These are phyloP conservation scores for Tubosaeta sp. DNA, from an alignment of 768 basidiomycete genomes.

Conservation along the genomic window DNA sequence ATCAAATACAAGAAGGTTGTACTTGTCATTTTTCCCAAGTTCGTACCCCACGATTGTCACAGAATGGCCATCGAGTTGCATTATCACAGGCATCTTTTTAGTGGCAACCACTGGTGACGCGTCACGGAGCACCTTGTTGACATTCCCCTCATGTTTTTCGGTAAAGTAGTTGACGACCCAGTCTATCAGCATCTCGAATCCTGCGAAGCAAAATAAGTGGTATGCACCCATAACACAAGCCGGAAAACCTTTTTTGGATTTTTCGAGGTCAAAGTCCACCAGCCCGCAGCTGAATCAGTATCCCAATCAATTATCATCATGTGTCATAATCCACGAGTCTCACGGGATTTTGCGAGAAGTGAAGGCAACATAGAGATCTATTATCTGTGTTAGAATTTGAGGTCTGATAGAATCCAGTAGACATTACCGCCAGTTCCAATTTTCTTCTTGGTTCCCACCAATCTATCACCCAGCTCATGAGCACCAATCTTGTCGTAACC, in stretches of 20 bases:
- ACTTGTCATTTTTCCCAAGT: slow-evolving; percentile 48
- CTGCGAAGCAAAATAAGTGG: slow-evolving; percentile 21
- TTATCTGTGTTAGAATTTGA: neutral
- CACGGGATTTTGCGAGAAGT: slow-evolving; percentile 79
- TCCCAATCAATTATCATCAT: neutral
- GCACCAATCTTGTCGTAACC: slow-evolving; percentile 77
- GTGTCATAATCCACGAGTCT: slow-evolving; percentile 25
- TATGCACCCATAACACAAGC: neutral
- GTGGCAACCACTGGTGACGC: slow-evolving; percentile 53
- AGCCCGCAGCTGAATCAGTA: slow-evolving; percentile 45
- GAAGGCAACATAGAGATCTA: slow-evolving; percentile 79
- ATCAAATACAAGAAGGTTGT: slow-evolving; percentile 74
- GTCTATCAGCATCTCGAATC: slow-evolving; percentile 48
- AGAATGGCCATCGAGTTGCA: slow-evolving; percentile 87
- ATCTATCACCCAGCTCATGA: slow-evolving; percentile 45
- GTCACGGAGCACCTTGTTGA: slow-evolving; percentile 50
- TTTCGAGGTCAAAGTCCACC: slow-evolving; percentile 58
- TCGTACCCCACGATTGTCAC: slow-evolving; percentile 84
- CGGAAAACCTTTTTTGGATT: slow-evolving; percentile 40
- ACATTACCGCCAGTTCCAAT: slow-evolving; percentile 73
- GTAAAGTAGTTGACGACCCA: slow-evolving; percentile 80
- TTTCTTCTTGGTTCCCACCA: slow-evolving; percentile 63
- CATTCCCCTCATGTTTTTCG: slow-evolving; percentile 32
- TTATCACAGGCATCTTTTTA: slow-evolving; percentile 71
- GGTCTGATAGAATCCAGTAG: neutral